phyloP scores from a whole-genome alignment of 2,329 filamentous ascomycete species.

The Colletotrichum orchidophilum region DNA sequence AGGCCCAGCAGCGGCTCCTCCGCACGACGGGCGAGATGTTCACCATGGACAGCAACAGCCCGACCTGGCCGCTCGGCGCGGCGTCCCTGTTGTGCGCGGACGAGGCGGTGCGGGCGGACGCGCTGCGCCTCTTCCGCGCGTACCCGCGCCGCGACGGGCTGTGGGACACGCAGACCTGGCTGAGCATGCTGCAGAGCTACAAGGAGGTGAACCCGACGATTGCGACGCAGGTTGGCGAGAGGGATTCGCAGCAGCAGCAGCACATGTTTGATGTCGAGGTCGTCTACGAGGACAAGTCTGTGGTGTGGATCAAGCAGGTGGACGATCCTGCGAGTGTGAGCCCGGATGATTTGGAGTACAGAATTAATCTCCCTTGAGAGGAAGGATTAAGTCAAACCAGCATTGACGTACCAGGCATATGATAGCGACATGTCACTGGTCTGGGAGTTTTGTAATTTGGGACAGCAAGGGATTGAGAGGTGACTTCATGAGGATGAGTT shows the following conservation, averaged over 20 bases:
- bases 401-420: too few species aligned
- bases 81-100: constrained; percentile 52
- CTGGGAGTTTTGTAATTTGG: too few species aligned
- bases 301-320: constrained; percentile 21
- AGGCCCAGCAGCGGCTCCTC: not conserved
- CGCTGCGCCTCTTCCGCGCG: constrained; percentile 49
- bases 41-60: constrained; percentile 35
- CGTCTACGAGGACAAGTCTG: constrained; percentile 24
- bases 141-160: constrained; percentile 56
- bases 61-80: constrained; percentile 52
- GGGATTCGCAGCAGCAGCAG: not conserved
- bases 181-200: constrained; percentile 42
- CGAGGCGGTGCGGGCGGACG: constrained; percentile 47
- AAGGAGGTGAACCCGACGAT: not conserved
- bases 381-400: not conserved
- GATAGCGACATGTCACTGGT: not conserved
- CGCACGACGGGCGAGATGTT: constrained; percentile 5
- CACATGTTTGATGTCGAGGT: constrained; percentile 18
- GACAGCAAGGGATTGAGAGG: not conserved
- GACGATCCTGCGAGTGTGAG: not conserved
- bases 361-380: constrained; percentile 14
- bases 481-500: not conserved
- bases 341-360: constrained; percentile 10
- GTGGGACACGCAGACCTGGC: constrained; percentile 51
- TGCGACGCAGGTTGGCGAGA: not conserved